These are phyloP conservation scores for Tagetes erecta DNA, from an alignment of 129 eudicot genomes.

Conservation along the genomic window DNA sequence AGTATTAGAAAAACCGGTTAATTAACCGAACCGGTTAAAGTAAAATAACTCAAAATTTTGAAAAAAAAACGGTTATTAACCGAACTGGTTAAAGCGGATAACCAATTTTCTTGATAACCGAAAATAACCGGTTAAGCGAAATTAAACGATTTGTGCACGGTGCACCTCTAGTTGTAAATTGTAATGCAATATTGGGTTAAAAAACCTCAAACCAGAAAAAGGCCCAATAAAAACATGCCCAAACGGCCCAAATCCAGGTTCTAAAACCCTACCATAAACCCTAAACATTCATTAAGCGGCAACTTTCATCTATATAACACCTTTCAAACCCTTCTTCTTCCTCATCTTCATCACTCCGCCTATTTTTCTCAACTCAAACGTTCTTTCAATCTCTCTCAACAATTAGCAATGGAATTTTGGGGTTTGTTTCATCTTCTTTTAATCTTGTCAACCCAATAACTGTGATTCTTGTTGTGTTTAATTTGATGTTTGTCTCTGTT, in stretches of 20 bases:
- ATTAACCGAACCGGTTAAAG: too few relatives aligned
- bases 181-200: too few relatives aligned
- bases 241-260: slow-evolving; percentile 2
- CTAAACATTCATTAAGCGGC: slow-evolving; percentile 26
- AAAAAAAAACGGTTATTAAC: too few relatives aligned
- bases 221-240: slow-evolving; percentile 10
- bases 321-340: slow-evolving; percentile 9
- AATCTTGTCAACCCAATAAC: too few relatives aligned
- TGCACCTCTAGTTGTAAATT: too few relatives aligned
- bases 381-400: background rate
- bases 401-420: slow-evolving; percentile 72
- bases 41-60: too few relatives aligned
- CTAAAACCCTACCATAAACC: slow-evolving; percentile 40
- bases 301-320: slow-evolving; percentile 30
- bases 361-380: background rate
- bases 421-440: slow-evolving; percentile 33
- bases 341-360: slow-evolving; percentile 20
- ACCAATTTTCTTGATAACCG: too few relatives aligned
- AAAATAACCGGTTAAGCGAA: too few relatives aligned
- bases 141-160: too few relatives aligned
- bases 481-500: background rate
- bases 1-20: too few relatives aligned
- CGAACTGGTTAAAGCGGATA: too few relatives aligned
- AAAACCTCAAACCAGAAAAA: background rate
- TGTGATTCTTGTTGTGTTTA: background rate